Percentiles rank a stretch among this genome's conserved stretches.
phyloP scores from a whole-genome alignment of 2,329 filamentous ascomycete species.

The Alternaria tenuissima region DNA sequence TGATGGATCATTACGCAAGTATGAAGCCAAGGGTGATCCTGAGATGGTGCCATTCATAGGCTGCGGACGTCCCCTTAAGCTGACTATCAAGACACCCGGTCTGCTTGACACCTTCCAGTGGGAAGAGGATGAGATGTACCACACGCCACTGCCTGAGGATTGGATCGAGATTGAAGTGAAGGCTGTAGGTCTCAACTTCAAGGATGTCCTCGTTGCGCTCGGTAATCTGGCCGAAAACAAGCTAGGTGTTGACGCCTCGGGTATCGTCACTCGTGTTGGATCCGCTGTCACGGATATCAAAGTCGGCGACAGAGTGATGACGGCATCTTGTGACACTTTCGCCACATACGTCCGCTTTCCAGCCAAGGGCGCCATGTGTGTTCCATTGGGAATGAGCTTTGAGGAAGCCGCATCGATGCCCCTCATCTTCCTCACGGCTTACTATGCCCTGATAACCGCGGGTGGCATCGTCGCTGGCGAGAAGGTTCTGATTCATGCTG shows the following conservation, averaged over 20 bases:
- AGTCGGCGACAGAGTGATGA: slow-evolving; percentile 3
- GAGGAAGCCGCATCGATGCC: slow-evolving; percentile 14
- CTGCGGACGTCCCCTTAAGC: slow-evolving; percentile 12
- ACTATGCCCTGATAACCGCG: not conserved
- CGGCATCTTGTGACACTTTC: slow-evolving; percentile 14
- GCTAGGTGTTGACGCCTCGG: slow-evolving; percentile 5
- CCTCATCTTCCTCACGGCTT: slow-evolving; percentile 14
- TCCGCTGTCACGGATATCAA: slow-evolving; percentile 3
- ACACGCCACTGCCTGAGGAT: slow-evolving; percentile 4
- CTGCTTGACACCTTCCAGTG: slow-evolving; percentile 11
- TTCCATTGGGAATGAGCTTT: slow-evolving; percentile 11
- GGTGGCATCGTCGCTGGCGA: slow-evolving; percentile 29
- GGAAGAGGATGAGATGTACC: slow-evolving; percentile 9
- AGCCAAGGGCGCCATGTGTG: slow-evolving; percentile 11
- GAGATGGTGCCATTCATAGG: slow-evolving; percentile 8
- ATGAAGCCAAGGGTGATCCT: slow-evolving; percentile 15
- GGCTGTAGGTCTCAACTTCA: slow-evolving; percentile 14
- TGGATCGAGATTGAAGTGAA: slow-evolving; percentile 10
- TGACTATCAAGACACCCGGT: slow-evolving; percentile 8
- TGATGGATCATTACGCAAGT: slow-evolving; percentile 10
- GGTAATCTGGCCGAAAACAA: slow-evolving; percentile 14
- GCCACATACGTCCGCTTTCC: slow-evolving; percentile 9
- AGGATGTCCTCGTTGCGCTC: slow-evolving; percentile 7
- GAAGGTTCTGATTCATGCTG: slow-evolving; percentile 39
- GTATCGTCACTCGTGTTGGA: slow-evolving; percentile 7